These are phyloP conservation scores for Capronia epimyces DNA, from an alignment of 2,329 filamentous ascomycete species.

Conservation along the genomic window DNA sequence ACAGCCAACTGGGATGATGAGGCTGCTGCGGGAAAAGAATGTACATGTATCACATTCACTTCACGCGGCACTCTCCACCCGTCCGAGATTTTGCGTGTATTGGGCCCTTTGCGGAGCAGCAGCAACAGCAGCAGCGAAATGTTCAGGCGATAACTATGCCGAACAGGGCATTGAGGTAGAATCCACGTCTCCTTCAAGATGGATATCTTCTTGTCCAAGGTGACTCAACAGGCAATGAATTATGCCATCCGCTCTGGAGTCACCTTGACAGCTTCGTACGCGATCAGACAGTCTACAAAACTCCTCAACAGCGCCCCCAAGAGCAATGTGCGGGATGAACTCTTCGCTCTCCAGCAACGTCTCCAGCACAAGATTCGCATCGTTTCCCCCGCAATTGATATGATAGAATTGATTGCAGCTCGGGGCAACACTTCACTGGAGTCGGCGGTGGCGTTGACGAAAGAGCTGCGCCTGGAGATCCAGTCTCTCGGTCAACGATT, in stretches of 20 bases:
- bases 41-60: too few relatives aligned
- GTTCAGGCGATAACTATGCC: background rate
- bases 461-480: constrained; percentile 76
- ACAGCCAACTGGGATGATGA: background rate
- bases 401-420: constrained; percentile 81
- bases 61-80: too few relatives aligned
- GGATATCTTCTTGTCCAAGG: constrained; percentile 63
- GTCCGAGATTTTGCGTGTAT: too few relatives aligned
- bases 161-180: background rate
- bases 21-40: too few relatives aligned
- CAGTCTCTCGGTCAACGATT: constrained; percentile 70
- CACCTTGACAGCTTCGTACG: constrained; percentile 75
- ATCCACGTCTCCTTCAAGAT: constrained; percentile 43
- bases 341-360: constrained; percentile 64
- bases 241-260: constrained; percentile 88
- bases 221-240: constrained; percentile 77
- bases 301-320: constrained; percentile 68
- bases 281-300: constrained; percentile 73
- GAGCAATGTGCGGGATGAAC: constrained; percentile 64
- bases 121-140: background rate
- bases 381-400: constrained; percentile 82
- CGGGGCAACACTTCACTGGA: constrained; percentile 76
- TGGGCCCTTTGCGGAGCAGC: too few relatives aligned
- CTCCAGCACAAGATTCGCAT: constrained; percentile 85
- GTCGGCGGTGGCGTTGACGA: constrained; percentile 76